Evolutionary conservation across 1,284 basidiomycete genomes (phyloP), one percentile per base, ranked within the genome.

Genomic region (Pascua sp.): DNA sequence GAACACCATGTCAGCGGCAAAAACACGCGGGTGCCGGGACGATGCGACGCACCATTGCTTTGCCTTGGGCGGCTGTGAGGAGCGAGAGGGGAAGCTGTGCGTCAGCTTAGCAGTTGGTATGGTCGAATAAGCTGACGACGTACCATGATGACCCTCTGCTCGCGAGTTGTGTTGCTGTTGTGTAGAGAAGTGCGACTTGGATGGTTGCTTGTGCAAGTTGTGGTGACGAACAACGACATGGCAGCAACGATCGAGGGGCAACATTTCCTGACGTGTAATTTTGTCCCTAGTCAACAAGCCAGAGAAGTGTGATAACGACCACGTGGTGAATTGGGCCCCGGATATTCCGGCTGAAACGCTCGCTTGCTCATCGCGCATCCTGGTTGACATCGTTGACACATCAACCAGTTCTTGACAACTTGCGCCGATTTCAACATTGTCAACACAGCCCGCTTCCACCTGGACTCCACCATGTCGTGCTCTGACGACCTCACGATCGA

Each of bases 401-500:
- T 43, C 17, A 5, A 43, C 15, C 42, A 11, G 42, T 17, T 43
- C 15, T n/a, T 43, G 42, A 43, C 42, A 15, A 11, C 4, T 32
- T 32, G 24, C 24, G 24, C 24, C 24, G 4, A 32, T 3, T 32
- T 32, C 24, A n/a, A 9, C 15, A n/a, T 48, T 51, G 16, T 17
- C 24, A 32, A 32, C 24, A 32, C 24, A 4, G 24, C 24, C 24
- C 24, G 24, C 7, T 32, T 7, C 24, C 24, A 32, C 24, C 7
- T 32, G 24, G 24, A 32, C 3, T 32, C 7, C 58, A 53, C 46
- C n/a, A 78, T 78, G 76, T 72, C 63, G 62, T 78, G 76, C 61
- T 70, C 73, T 51, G 76, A 77, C 67, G 76, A 78, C 57, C 71
- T 78, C 9, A 78, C 75, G 4, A 59, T 69, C 8, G 72, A 73